These are phyloP conservation scores for Trichopus zeylanicus DNA, from an alignment of 116 monocot genomes.

Conservation along the genomic window DNA sequence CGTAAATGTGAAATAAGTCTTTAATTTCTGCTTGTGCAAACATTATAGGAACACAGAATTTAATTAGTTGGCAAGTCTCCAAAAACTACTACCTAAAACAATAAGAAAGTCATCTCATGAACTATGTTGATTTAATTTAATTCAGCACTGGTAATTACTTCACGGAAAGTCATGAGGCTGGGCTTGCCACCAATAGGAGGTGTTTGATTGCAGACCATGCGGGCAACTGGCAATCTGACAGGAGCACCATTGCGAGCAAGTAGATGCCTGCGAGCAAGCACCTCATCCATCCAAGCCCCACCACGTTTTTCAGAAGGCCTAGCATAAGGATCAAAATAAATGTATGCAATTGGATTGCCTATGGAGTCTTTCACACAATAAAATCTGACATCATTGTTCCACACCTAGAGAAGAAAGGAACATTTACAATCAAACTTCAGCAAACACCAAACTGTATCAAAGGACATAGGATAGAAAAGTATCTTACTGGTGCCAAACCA, in stretches of 20 bases:
- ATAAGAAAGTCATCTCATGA: not conserved
- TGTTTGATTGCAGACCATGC: conserved; percentile 95
- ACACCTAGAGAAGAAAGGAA: conserved; percentile 45
- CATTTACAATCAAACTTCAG: not conserved
- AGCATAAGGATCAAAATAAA: conserved; percentile 98
- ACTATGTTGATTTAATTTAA: not conserved
- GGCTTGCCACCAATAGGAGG: conserved; percentile 92
- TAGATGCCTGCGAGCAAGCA: conserved; percentile 77
- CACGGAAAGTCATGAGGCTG: conserved; percentile 89
- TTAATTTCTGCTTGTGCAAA: too few species aligned
- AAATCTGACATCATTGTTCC: conserved; percentile 84
- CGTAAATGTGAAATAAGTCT: too few species aligned
- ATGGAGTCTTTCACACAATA: conserved; percentile 88
- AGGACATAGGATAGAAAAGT: conserved; percentile 1
- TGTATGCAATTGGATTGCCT: conserved; percentile 73
- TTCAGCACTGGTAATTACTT: conserved; percentile 31
- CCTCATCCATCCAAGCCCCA: conserved; percentile 99
- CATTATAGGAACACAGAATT: too few species aligned
- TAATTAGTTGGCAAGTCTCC: too few species aligned
- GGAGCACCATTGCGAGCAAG: conserved; percentile 58
- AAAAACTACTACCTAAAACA: too few species aligned
- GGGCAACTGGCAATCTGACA: conserved; percentile 82
- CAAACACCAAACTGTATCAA: not conserved
- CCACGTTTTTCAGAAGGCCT: conserved; percentile 95
- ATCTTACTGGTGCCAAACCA: conserved; percentile 72